These are phyloP conservation scores for Aspergillus nidulans DNA, from an alignment of 495 filamentous ascomycete genomes.

Conservation along the genomic window DNA sequence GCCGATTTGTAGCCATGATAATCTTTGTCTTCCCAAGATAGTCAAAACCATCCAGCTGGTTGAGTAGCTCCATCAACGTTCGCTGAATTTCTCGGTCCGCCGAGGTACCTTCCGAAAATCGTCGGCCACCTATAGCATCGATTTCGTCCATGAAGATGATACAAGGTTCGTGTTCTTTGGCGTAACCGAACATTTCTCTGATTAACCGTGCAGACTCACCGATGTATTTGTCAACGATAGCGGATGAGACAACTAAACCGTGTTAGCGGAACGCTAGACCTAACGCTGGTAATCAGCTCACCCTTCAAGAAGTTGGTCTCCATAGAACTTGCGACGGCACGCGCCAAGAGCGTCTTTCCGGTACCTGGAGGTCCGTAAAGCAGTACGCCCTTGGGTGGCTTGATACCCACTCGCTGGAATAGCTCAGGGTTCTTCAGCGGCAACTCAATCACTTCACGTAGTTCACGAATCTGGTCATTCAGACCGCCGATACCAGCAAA, in stretches of 20 bases:
- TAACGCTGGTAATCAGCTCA: conserved; percentile 27
- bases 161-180: conserved; percentile 98
- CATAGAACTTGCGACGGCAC: conserved; percentile 93
- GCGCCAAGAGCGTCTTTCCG: conserved; percentile 91
- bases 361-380: conserved; percentile 98
- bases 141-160: conserved; percentile 99
- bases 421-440: conserved; percentile 98
- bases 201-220: conserved; percentile 97
- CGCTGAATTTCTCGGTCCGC: conserved; percentile 99
- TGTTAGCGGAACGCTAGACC: conserved; percentile 19
- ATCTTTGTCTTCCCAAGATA: conserved; percentile 99
- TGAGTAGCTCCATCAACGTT: conserved; percentile 97
- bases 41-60: conserved; percentile 98
- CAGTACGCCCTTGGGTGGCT: conserved; percentile 95
- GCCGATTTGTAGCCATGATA: conserved; percentile 99
- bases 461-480: conserved; percentile 97
- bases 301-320: conserved; percentile 99
- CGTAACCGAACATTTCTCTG: conserved; percentile 99
- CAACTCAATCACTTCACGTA: conserved; percentile 96
- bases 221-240: conserved; percentile 99
- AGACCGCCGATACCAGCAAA: conserved; percentile 98
- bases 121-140: conserved; percentile 94
- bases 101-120: conserved; percentile 97
- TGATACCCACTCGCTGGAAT: conserved; percentile 95
- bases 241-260: conserved; percentile 87